Conservation (phyloP, 2,329 filamentous ascomycete genomes). For the Cladorrhinum sp. region DNA sequence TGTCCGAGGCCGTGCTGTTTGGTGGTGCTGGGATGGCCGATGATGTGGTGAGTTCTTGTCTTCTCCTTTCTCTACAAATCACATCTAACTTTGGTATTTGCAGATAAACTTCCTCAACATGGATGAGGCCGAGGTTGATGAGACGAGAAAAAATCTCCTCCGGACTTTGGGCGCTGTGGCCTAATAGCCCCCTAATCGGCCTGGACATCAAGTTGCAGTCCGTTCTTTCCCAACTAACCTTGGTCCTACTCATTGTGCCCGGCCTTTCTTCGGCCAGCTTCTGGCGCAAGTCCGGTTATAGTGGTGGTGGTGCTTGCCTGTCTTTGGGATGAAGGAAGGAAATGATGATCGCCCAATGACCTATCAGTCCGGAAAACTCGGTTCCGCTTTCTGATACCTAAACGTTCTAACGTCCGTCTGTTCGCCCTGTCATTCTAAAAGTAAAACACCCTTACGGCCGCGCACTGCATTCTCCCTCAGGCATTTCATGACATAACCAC, state of each 20-base stretch:
- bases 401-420: neutral
- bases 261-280: neutral
- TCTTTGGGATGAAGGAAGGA: neutral
- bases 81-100: constrained; percentile 18
- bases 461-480: neutral
- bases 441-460: neutral
- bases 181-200: constrained; percentile 7
- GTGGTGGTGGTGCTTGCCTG: neutral
- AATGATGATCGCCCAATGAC: neutral
- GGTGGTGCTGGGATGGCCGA: constrained; percentile 61
- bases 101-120: constrained; percentile 67
- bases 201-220: neutral
- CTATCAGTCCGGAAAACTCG: neutral
- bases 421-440: neutral
- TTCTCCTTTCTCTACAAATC: neutral
- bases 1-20: constrained; percentile 77
- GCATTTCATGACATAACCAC: neutral
- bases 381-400: neutral
- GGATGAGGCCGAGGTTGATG: constrained; percentile 57
- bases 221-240: constrained; percentile 5
- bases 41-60: constrained; percentile 62
- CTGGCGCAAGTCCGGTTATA: neutral
- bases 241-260: neutral
- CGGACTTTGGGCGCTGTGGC: constrained; percentile 44
- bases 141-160: constrained; percentile 56